These are phyloP conservation scores for Viola pubescens DNA, from an alignment of 441 rosid genomes.

Conservation along the genomic window DNA sequence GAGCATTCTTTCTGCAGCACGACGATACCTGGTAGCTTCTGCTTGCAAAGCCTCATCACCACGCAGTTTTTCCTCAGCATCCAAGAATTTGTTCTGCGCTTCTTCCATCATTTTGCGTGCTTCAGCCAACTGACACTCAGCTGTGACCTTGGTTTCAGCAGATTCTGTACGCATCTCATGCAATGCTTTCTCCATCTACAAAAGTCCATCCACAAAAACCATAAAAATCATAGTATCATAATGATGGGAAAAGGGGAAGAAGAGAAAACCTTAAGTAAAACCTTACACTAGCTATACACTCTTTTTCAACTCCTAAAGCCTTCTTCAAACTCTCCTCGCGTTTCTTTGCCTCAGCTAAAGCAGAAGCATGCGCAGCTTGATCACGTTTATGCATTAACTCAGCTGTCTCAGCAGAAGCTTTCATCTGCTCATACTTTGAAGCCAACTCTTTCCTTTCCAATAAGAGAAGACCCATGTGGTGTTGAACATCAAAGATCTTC, in stretches of 20 bases:
- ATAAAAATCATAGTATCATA: slow-evolving; percentile 1
- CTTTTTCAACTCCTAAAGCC: slow-evolving; percentile 73
- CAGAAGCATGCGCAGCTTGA: slow-evolving; percentile 55
- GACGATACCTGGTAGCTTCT: slow-evolving; percentile 59
- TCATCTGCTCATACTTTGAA: slow-evolving; percentile 51
- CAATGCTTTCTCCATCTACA: slow-evolving; percentile 82
- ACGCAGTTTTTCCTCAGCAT: slow-evolving; percentile 55
- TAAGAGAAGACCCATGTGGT: slow-evolving; percentile 90
- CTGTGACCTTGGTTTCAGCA: slow-evolving; percentile 85
- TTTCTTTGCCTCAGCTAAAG: slow-evolving; percentile 60
- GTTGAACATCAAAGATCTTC: slow-evolving; percentile 82
- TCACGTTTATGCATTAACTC: slow-evolving; percentile 50
- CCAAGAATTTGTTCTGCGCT: slow-evolving; percentile 55
- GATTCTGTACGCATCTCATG: slow-evolving; percentile 94
- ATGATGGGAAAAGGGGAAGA: slow-evolving; percentile 1
- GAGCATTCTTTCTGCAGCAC: slow-evolving; percentile 77
- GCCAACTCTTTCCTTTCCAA: slow-evolving; percentile 63
- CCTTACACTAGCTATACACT: slow-evolving; percentile 80
- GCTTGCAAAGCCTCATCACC: slow-evolving; percentile 65
- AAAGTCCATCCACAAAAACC: slow-evolving; percentile 15
- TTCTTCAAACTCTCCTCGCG: slow-evolving; percentile 80
- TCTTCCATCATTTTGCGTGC: slow-evolving; percentile 56
- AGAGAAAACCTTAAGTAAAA: slow-evolving; percentile 7
- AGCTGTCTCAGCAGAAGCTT: slow-evolving; percentile 56
- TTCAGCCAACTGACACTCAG: slow-evolving; percentile 58